Base-by-base conservation (phyloP, 164 flowering plant species). In the Berberis thunbergii region DNA sequence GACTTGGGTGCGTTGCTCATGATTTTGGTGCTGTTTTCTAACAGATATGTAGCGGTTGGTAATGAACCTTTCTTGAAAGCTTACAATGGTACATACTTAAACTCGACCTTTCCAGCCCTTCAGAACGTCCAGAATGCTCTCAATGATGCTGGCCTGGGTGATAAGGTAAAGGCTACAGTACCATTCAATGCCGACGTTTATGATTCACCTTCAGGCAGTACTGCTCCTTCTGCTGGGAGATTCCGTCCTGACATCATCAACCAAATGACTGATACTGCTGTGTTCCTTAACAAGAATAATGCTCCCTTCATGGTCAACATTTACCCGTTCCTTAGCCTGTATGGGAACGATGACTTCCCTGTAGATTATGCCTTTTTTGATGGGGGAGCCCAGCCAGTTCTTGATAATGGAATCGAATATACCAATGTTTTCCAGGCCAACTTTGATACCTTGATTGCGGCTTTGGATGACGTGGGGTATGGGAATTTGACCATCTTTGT, bases 41-140 rank as follows among this genome's bases (percentile, higher is more conserved):
- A 11, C 8, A 6, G 11, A 49, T 49, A 11, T 6, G 52, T 26
- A 26, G 26, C 26, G 26, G 26, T 26, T 26, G 26, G 26, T 26
- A 26, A 26, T 26, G 26, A 26, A 6, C 52, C 6, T 49, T 49
- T 49, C 52, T 49, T 49, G 52, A n/a, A 49, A 12, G 40, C 55
- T 45, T 72, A 72, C 64, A 72, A 67, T 43, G 48, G 53, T 57
- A 45, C 68, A 2, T 72, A 67, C 64, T 52, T 59, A 46, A 72
- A 72, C 39, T 41, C 55, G 4, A 72, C 65, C 1, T 49, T 6
- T 49, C 52, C 11, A 49, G 52, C 52, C 6, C 52, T 49, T 49
- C 11, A 11, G 52, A 49, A 49, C 11, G 11, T 49, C 52, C 52
- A 49, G 11, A 6, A 49, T 6, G 52, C 52, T 49, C 11, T 49